These are phyloP conservation scores for Termitomyces sp. DNA, from an alignment of 768 basidiomycete genomes.

Conservation along the genomic window DNA sequence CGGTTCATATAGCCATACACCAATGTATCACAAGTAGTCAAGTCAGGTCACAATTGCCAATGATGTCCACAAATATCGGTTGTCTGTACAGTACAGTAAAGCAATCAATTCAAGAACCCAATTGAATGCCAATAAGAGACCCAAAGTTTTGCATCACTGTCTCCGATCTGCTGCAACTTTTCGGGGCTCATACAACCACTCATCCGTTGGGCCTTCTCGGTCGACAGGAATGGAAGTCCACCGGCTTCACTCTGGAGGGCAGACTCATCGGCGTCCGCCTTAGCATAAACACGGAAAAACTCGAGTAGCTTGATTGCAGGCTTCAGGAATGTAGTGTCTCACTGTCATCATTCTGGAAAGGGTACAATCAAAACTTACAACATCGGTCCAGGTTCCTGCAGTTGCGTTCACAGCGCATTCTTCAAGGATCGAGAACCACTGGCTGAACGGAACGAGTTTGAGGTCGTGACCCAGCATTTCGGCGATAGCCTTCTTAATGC, in stretches of 20 bases:
- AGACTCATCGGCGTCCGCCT: constrained; percentile 1
- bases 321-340: constrained; percentile 7
- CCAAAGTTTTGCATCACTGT: constrained; percentile 5
- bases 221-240: constrained; percentile 3
- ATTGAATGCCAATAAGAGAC: constrained; percentile 7
- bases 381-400: neutral
- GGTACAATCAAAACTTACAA: constrained; percentile 1
- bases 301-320: constrained; percentile 30
- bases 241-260: neutral
- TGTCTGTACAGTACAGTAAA: neutral
- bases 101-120: neutral
- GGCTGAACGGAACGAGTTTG: constrained; percentile 5
- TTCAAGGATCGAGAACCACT: constrained; percentile 16
- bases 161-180: neutral
- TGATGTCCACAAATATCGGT: no score
- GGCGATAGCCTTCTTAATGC: neutral
- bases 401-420: constrained; percentile 2
- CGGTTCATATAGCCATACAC: constrained; percentile 15
- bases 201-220: neutral
- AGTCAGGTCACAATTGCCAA: no score
- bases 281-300: constrained; percentile 22
- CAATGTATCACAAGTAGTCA: no score
- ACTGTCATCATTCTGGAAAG: no score
- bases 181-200: neutral
- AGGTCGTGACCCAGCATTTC: constrained; percentile 2